Conservation (phyloP, 2,329 filamentous ascomycete genomes). For the Ilyonectria robusta region DNA sequence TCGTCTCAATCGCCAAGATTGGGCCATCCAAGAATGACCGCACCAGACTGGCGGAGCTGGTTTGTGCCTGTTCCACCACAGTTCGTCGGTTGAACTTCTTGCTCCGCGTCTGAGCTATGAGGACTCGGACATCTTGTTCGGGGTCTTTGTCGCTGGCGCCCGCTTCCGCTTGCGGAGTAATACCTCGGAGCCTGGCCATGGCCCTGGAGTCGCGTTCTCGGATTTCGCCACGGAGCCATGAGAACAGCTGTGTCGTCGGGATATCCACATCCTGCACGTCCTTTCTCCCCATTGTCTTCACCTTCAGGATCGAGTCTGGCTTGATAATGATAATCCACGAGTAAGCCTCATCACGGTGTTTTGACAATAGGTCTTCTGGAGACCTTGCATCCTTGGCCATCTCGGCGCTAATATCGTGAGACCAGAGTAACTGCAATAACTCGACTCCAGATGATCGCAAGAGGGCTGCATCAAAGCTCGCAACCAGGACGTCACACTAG, state of each 20-base stretch:
- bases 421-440: constrained; percentile 84
- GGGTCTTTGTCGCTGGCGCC: constrained; percentile 53
- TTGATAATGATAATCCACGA: constrained; percentile 93
- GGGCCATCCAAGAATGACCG: constrained; percentile 82
- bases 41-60: constrained; percentile 72
- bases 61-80: constrained; percentile 85
- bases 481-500: constrained; percentile 89
- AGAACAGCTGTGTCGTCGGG: constrained; percentile 78
- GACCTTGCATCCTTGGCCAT: constrained; percentile 84
- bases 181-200: constrained; percentile 59
- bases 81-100: constrained; percentile 93
- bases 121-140: constrained; percentile 85
- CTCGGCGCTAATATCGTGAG: constrained; percentile 88
- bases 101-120: constrained; percentile 84
- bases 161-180: constrained; percentile 49
- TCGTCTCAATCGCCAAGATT: constrained; percentile 89
- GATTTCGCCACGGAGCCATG: constrained; percentile 85
- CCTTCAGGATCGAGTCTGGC: constrained; percentile 80
- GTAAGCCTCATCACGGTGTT: constrained; percentile 83
- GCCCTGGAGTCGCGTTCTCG: constrained; percentile 81
- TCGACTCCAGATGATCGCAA: constrained; percentile 83
- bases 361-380: constrained; percentile 82
- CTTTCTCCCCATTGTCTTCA: constrained; percentile 83
- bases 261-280: constrained; percentile 84
- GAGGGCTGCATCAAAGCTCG: constrained; percentile 85